These are phyloP conservation scores for Amanita jacksonii DNA, from an alignment of 768 basidiomycete species.

Conservation along the genomic window DNA sequence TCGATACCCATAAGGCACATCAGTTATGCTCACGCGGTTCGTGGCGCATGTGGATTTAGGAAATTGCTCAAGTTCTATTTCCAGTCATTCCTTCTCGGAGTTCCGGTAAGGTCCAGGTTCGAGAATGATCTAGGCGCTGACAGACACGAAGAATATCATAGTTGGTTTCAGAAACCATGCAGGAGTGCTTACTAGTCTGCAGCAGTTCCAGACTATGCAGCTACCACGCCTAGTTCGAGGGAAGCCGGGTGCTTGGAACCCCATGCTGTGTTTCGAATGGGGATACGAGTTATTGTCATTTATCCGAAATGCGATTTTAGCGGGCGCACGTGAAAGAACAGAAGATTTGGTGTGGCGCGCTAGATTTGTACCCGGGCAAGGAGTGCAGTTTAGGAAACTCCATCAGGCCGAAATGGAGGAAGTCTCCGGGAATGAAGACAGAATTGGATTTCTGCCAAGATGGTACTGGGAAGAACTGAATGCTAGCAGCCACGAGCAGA, in stretches of 20 bases:
- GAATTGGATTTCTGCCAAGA: slow-evolving; percentile 70
- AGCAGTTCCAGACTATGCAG: slow-evolving; percentile 69
- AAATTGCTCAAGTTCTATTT: slow-evolving; percentile 91
- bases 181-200: slow-evolving; percentile 57
- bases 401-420: slow-evolving; percentile 41
- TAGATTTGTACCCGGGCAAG: slow-evolving; percentile 48
- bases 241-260: slow-evolving; percentile 71
- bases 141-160: slow-evolving; percentile 54
- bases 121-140: slow-evolving; percentile 7
- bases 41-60: slow-evolving; percentile 27
- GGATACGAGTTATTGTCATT: slow-evolving; percentile 53
- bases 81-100: slow-evolving; percentile 85
- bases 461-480: slow-evolving; percentile 52
- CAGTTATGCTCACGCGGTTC: neutral
- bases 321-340: slow-evolving; percentile 15
- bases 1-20: neutral
- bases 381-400: slow-evolving; percentile 42
- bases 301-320: slow-evolving; percentile 26
- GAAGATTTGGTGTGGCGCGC: slow-evolving; percentile 56
- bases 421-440: slow-evolving; percentile 56
- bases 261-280: slow-evolving; percentile 64
- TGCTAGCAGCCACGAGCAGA: neutral
- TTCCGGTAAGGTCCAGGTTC: slow-evolving; percentile 51
- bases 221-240: slow-evolving; percentile 72
- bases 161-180: slow-evolving; percentile 80